Conservation (phyloP, 2,329 filamentous ascomycete genomes). For the Hypoxylon sp. region DNA sequence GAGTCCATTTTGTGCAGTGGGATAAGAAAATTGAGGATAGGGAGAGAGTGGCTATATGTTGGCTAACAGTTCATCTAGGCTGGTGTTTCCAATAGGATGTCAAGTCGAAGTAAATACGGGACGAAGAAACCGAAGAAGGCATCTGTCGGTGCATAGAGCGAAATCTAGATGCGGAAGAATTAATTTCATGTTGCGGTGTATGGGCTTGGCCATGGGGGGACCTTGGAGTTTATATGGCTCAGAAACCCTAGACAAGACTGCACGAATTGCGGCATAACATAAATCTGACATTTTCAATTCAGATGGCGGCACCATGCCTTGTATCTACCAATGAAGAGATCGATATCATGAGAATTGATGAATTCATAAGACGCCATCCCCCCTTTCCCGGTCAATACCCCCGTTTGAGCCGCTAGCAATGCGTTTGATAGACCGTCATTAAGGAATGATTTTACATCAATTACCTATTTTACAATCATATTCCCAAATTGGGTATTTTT, state of each 20-base stretch:
- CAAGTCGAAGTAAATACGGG: slow-evolving; percentile 93
- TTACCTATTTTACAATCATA: slow-evolving; percentile 38
- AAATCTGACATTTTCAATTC: slow-evolving; percentile 36
- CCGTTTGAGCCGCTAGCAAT: slow-evolving; percentile 25
- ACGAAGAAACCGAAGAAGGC: slow-evolving; percentile 98
- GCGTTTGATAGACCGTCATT: slow-evolving; percentile 40
- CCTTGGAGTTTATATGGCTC: not conserved
- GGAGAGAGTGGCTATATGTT: no score
- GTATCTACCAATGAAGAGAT: slow-evolving; percentile 43
- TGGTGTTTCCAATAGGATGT: slow-evolving; percentile 86
- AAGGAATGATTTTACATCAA: slow-evolving; percentile 33
- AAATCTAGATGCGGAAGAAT: not conserved
- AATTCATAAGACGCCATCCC: slow-evolving; percentile 46
- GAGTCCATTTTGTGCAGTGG: no score
- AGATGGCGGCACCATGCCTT: slow-evolving; percentile 35
- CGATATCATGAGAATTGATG: slow-evolving; percentile 39
- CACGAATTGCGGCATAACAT: slow-evolving; percentile 29
- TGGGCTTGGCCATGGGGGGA: not conserved
- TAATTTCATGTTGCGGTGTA: not conserved
- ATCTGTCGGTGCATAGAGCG: slow-evolving; percentile 58
- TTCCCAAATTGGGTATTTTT: slow-evolving; percentile 1
- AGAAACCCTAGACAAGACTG: slow-evolving; percentile 13
- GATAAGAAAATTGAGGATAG: no score
- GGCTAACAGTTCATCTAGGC: slow-evolving; percentile 72
- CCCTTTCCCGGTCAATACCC: slow-evolving; percentile 37